Evolutionary conservation across 257 asterid species (phyloP).

Genomic region (Ballota nigra): DNA sequence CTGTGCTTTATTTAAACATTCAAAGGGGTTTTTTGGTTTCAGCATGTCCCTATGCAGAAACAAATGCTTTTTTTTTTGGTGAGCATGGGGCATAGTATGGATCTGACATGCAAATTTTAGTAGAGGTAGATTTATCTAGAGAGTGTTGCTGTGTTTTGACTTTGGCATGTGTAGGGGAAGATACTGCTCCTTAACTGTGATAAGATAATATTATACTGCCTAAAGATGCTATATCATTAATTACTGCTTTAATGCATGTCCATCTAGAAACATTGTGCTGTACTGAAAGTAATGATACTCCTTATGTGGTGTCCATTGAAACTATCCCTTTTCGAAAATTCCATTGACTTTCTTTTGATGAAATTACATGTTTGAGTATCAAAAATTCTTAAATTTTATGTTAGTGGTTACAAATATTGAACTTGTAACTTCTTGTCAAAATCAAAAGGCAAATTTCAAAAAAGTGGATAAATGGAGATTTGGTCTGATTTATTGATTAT

Average conservation of each 20-base stretch:
- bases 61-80: not conserved
- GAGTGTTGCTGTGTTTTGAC: not conserved
- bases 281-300: slow-evolving; percentile 3
- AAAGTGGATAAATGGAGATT: not conserved
- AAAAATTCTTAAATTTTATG: not conserved
- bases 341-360: slow-evolving; percentile 3
- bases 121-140: not conserved
- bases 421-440: not conserved
- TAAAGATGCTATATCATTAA: not conserved
- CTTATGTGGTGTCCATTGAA: not conserved
- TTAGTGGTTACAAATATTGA: not conserved
- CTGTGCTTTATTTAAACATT: not conserved
- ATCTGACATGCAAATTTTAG: not conserved
- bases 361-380: not conserved
- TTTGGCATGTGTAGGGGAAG: not conserved
- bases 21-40: not conserved
- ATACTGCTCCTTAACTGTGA: not conserved
- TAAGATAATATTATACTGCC: not conserved
- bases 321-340: not conserved
- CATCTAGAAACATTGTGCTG: not conserved
- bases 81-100: not conserved
- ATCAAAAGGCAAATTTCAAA: not conserved
- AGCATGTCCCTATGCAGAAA: not conserved
- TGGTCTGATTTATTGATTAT: not conserved
- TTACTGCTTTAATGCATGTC: not conserved